Conservation (phyloP, 176 grass and related monocot genomes). For the Poa pratensis region DNA sequence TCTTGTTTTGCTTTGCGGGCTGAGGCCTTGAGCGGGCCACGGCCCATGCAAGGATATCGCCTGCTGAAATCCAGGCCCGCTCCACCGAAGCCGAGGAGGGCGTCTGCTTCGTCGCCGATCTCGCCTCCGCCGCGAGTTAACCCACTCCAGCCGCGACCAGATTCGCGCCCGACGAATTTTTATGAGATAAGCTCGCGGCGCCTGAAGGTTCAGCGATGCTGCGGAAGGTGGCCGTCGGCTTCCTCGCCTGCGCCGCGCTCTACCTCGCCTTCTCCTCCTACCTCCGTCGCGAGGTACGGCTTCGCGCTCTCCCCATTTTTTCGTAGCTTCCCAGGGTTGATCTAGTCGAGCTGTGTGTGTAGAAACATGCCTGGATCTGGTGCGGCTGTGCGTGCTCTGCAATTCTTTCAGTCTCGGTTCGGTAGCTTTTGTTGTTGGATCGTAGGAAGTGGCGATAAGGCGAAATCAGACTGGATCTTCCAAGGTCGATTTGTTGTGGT, state of each 20-base stretch:
- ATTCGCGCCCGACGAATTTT: constrained; percentile 27
- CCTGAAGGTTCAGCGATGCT: constrained; percentile 40
- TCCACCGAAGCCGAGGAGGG: not conserved
- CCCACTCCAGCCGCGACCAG: not conserved
- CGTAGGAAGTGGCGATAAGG: not conserved
- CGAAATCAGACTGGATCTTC: constrained; percentile 33
- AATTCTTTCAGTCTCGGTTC: not conserved
- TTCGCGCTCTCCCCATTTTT: not conserved
- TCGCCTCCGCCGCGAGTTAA: constrained; percentile 17
- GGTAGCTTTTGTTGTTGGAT: not conserved
- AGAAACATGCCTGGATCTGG: not conserved
- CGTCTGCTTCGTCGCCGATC: constrained; percentile 41
- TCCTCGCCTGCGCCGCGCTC: constrained; percentile 50
- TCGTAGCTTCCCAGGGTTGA: not conserved
- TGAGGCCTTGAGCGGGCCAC: not conserved
- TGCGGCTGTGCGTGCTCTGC: not conserved
- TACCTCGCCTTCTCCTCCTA: constrained; percentile 58
- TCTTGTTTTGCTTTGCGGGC: not conserved
- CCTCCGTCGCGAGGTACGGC: constrained; percentile 51
- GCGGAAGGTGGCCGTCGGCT: constrained; percentile 47
- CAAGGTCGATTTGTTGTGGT: not conserved
- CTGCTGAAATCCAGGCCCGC: not conserved
- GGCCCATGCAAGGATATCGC: not conserved
- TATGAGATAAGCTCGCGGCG: constrained; percentile 3
- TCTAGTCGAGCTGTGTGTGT: not conserved